Evolutionary conservation across 176 grass and related monocot genomes (phyloP).

Genomic region (Oryza glaberrima): DNA sequence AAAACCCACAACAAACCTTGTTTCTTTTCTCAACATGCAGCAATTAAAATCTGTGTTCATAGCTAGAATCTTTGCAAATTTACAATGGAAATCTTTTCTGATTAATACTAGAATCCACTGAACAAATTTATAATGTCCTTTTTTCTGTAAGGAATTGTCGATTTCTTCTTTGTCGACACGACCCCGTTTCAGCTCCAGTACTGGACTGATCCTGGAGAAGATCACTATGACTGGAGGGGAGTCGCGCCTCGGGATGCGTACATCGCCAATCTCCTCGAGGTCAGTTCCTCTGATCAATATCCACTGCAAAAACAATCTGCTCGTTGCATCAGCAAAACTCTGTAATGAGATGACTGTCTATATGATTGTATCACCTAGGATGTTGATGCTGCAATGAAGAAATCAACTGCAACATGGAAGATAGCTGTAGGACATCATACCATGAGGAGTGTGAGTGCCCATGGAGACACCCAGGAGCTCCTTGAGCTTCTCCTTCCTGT

Average conservation of each 20-base stretch:
- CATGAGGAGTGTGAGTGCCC: conserved; percentile 77
- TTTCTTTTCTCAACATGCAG: neutral
- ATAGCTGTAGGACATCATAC: conserved; percentile 85
- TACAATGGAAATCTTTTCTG: neutral
- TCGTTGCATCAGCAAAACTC: too few relatives aligned
- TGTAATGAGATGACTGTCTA: neutral
- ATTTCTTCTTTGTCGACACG: conserved; percentile 81
- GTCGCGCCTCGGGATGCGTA: conserved; percentile 57
- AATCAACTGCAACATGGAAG: conserved; percentile 80
- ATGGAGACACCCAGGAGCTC: conserved; percentile 86
- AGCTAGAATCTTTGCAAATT: neutral
- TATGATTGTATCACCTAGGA: conserved; percentile 44
- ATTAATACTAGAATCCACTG: neutral
- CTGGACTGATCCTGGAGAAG: conserved; percentile 54
- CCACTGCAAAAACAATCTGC: neutral
- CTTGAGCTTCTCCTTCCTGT: conserved; percentile 70
- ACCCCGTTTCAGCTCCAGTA: conserved; percentile 63
- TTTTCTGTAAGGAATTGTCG: conserved; percentile 49
- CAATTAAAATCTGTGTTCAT: neutral
- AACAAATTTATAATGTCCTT: neutral
- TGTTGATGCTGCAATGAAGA: conserved; percentile 66
- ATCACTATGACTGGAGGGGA: conserved; percentile 72
- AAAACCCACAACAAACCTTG: neutral
- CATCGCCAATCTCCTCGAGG: conserved; percentile 62
- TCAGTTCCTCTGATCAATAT: conserved; percentile 18